Conservation (phyloP, 1,284 basidiomycete species). For the Cryptococcus wingfieldii region DNA sequence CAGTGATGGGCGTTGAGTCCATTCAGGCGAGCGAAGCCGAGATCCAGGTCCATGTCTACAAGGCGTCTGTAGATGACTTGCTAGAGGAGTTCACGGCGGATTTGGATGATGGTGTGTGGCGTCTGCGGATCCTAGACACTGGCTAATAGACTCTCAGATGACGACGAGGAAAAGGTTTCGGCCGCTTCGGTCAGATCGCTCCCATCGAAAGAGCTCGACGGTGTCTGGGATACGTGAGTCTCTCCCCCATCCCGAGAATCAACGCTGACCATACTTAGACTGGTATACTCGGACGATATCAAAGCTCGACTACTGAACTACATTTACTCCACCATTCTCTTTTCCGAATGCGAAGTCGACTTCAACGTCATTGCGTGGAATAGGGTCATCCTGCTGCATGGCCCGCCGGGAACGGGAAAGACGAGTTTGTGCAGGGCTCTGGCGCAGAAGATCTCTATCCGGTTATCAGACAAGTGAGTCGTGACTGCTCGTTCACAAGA, state of each 20-base stretch:
- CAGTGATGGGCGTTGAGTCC: background rate
- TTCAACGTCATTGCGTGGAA: conserved; percentile 94
- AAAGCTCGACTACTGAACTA: conserved; percentile 86
- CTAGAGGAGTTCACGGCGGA: conserved; percentile 72
- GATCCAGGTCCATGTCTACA: conserved; percentile 82
- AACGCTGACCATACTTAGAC: conserved; percentile 48
- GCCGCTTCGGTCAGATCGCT: conserved; percentile 83
- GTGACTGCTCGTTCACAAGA: background rate
- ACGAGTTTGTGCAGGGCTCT: conserved; percentile 91
- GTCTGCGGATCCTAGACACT: background rate
- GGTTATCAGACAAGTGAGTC: conserved; percentile 70
- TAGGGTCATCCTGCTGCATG: conserved; percentile 83
- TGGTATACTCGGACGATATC: conserved; percentile 85
- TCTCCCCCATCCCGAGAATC: background rate
- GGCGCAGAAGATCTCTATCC: conserved; percentile 91
- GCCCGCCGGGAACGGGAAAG: conserved; percentile 97
- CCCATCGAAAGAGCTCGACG: conserved; percentile 76
- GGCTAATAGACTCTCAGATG: conserved; percentile 43
- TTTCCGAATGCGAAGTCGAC: conserved; percentile 84
- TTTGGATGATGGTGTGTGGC: conserved; percentile 48
- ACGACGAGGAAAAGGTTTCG: conserved; percentile 68
- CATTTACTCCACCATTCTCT: conserved; percentile 84
- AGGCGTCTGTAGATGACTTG: conserved; percentile 63
- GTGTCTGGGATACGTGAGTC: conserved; percentile 67
- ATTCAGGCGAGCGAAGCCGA: conserved; percentile 29